Conservation (phyloP, 192 early-diverging fungal genomes). For the Allomyces javanicus region DNA sequence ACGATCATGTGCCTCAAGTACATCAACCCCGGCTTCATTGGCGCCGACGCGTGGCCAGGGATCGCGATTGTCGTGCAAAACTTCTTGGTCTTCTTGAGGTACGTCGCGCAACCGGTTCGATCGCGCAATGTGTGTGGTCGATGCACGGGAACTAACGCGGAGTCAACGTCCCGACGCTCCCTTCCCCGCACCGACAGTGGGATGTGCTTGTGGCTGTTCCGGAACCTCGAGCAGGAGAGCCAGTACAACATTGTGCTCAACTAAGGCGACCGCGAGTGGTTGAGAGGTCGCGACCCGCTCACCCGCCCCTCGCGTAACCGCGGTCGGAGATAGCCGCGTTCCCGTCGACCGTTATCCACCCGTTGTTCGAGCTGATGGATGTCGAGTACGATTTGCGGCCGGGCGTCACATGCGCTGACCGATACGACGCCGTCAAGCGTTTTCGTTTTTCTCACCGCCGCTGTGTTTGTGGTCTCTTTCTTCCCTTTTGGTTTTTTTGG, state of each 20-base stretch:
- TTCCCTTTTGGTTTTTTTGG: too few relatives aligned
- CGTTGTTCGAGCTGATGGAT: too few relatives aligned
- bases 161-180: not conserved
- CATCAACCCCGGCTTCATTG: constrained; percentile 16
- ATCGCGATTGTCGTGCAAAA: constrained; percentile 20
- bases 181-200: not conserved
- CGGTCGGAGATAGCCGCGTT: too few relatives aligned
- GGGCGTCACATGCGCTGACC: too few relatives aligned
- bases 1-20: constrained; percentile 25
- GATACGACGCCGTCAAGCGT: too few relatives aligned
- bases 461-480: too few relatives aligned
- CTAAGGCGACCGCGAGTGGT: not conserved
- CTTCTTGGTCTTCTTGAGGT: constrained; percentile 26
- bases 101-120: not conserved
- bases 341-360: too few relatives aligned
- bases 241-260: not conserved
- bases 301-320: too few relatives aligned
- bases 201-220: not conserved
- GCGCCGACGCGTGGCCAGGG: constrained; percentile 24
- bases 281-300: too few relatives aligned
- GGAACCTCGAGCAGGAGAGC: not conserved
- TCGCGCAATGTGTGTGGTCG: not conserved
- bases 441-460: too few relatives aligned
- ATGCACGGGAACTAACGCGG: too few relatives aligned
- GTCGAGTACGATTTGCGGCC: too few relatives aligned